Base-by-base conservation (phyloP, 305 asterid species). In the Fraxinus velutina region DNA sequence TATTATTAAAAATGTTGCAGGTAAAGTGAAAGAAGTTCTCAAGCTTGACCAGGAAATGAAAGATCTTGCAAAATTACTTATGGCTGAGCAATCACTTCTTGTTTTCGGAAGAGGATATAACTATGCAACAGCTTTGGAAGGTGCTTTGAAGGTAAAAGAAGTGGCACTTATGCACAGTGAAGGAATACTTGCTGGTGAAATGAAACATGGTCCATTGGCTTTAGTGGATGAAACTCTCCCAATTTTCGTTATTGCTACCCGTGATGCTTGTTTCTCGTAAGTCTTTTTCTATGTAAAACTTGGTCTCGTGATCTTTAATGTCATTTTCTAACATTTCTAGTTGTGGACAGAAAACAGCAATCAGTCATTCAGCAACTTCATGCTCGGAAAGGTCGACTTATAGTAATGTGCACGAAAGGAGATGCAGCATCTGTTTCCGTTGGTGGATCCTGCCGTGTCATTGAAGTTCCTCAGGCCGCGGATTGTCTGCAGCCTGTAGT, bases 131-230 rank as follows among this genome's bases (percentile, higher is more conserved):
- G 96, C 99, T 55, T 80, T 96, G 84, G 99, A 96, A 90, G 99
- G 99, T 44, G 99, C 99, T 32, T 78, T 96, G 92, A 96, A 96
- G 91, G 98, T 96, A 73, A 96, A 96, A 88, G 99, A 96, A 92
- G 99, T 96, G 74, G 90, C 98, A 32, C 97, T 96, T 44, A 96
- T 96, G 99, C 99, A 96, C 87, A 96, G 99, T 83, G 98, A 94
- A 90, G 99, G 99, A 79, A 94, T 96, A 86, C 97, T 94, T 84
- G 98, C 98, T 39, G 99, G 99, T 73, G 99, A 94, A 88, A 96
- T 96, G 99, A 96, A 96, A 81, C 99, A 96, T 44, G 98, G 98
- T 19, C 98, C 99, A 24, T 87, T 96, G 89, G 99, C 98, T 84
- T 86, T 96, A 85, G 99, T 96, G 3, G 99, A 96, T 80, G 98